Conservation (phyloP, 192 early-diverging fungal genomes). For the Geranomyces variabilis region DNA sequence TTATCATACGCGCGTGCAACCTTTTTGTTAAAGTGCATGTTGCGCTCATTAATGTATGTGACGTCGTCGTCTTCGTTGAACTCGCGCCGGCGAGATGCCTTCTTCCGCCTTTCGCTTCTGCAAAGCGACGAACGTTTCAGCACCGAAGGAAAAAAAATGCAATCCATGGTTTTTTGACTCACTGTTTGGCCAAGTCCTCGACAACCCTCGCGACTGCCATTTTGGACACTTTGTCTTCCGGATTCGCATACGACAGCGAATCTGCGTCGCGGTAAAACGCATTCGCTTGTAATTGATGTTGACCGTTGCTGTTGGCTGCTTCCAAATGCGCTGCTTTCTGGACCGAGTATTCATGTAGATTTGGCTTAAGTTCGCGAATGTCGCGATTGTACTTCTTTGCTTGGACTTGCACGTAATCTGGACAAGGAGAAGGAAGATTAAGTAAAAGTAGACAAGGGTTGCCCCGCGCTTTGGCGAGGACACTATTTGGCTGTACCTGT, state of each 20-base stretch:
- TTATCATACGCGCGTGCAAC: conserved; percentile 94
- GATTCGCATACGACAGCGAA: conserved; percentile 63
- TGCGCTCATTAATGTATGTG: conserved; percentile 96
- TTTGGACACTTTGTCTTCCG: conserved; percentile 61
- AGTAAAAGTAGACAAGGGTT: not conserved
- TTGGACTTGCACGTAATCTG: conserved; percentile 83
- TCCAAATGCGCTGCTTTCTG: conserved; percentile 54
- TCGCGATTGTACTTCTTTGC: conserved; percentile 86
- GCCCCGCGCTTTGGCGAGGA: no score
- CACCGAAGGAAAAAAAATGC: not conserved
- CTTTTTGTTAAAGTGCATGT: conserved; percentile 95
- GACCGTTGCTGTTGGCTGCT: not conserved
- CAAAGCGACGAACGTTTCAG: conserved; percentile 5
- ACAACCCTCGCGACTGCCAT: conserved; percentile 74
- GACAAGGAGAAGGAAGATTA: conserved; percentile 5
- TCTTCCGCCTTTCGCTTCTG: conserved; percentile 38
- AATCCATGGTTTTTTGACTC: no score
- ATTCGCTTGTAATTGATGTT: not conserved
- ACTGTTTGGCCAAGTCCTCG: conserved; percentile 74
- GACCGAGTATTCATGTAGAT: conserved; percentile 74
- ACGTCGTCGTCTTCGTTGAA: conserved; percentile 81
- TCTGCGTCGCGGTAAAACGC: conserved; percentile 70
- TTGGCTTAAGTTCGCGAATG: conserved; percentile 81
- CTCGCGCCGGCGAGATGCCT: conserved; percentile 68
- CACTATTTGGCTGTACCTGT: conserved; percentile 53